Base-by-base conservation (phyloP, 2,329 filamentous ascomycete genomes). In the Chaetomium sp. region DNA sequence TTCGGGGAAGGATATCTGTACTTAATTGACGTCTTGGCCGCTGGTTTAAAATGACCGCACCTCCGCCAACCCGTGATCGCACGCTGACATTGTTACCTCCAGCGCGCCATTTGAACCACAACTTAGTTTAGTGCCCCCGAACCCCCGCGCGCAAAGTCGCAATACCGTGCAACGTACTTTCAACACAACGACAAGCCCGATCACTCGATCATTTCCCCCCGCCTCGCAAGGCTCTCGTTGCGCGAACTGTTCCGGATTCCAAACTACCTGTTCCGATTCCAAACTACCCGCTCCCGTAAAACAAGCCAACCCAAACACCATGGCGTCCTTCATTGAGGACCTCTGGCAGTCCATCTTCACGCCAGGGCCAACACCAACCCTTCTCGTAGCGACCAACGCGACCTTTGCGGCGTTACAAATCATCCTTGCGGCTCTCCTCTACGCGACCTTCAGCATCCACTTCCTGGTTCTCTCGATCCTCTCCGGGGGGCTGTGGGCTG, bases 291-390 rank as follows among this genome's bases (percentile, higher is more conserved):
- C 14, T 27, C 6, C 14, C 38, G 14, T 40, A 34, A 49, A n/a
- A 14, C 6, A 33, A 46, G 1, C 10, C 45, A 11, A 11, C 14
- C 11, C 34, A 33, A 38, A 11, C 46, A 51, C 32, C 52, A 85
- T 85, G 82, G 74, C 82, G 11, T 69, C 75, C 65, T 86, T 86
- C 72, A 66, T 95, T 60, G 78, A 84, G 67, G 83, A 91, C 63
- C 86, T 96, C 58, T 95, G 90, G 88, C 82, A 88, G 69, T 95
- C 89, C 68, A 85, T 97, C 77, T 96, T 97, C 79, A 94, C 87
- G 5, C 89, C 92, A 0, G 94, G 94, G 55, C 84, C 92, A 47
- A 96, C 91, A 0, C 89, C 89, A 11, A 88, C 89, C 48, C 84
- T 99, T 61, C 80, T 97, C 55, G 75, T 91, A 68, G 94, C 94